Evolutionary conservation across 1,284 basidiomycete genomes (phyloP), one percentile per base, ranked within the genome.

Genomic region (Hymenochaete sp.): DNA sequence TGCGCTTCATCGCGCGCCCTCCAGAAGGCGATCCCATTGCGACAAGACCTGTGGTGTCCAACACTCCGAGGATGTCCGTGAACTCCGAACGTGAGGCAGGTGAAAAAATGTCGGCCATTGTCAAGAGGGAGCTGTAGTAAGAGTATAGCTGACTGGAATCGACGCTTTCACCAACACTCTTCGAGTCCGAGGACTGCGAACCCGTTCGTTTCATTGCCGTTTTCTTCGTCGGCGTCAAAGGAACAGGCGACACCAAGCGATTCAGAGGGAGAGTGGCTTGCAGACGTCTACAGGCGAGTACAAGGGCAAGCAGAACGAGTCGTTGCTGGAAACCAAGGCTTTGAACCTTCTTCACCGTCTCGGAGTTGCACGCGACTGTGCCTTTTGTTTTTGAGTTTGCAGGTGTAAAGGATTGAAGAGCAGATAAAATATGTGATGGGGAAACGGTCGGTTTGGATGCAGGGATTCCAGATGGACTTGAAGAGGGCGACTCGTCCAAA

Each of bases 61-160:
- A 64, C 45, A 89, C 64, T 18, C 74, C 73, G 0, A 83, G 57
- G 1, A 89, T 65, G 52, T 89, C 85, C 0, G 69, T 66, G 53
- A 88, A 88, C 53, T 89, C 85, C 57, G 74, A 81, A 5, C 83
- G 72, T 7, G 79, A 83, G 3, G 81, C 82, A 2, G 81, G 67
- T 0, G 69, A 62, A 53, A 86, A 82, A 13, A 48, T 37, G 16
- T 62, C 64, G 11, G 75, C 73, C 9, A 68, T 66, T 4, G 67
- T 65, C 9, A 89, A 71, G 37, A 83, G 64, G 1, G 67, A 56
- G 25, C 62, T 58, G 55, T 89, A 88, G 58, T 77, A 86, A 0
- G 71, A 57, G 50, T 86, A 73, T 10, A 89, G 66, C 21, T 75
- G 72, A 5, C 69, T 65, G 7, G 70, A 64, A 32, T 86, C 82